Conservation (phyloP, 164 flowering plant species). For the Vitis rupestris region DNA sequence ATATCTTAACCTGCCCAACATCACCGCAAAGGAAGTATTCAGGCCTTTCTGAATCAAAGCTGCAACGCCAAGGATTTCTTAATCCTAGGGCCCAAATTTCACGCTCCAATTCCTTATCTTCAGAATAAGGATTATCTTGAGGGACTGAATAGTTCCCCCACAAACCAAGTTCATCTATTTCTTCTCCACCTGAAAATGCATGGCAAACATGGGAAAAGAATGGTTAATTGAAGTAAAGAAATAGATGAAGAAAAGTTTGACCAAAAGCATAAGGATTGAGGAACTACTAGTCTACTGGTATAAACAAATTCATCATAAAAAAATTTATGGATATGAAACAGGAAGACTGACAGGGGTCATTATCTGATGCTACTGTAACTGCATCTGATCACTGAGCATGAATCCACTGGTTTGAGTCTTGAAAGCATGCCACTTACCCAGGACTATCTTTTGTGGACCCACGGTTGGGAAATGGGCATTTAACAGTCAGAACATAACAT, state of each 20-base stretch:
- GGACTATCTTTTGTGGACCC: too few relatives aligned
- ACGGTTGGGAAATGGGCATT: too few relatives aligned
- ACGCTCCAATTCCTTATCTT: constrained; percentile 40
- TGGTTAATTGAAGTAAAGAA: too few relatives aligned
- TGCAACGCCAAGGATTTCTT: constrained; percentile 67
- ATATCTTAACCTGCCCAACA: constrained; percentile 43
- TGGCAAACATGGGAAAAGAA: neutral
- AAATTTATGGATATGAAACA: too few relatives aligned
- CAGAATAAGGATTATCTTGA: constrained; percentile 44
- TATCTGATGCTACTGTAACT: too few relatives aligned
- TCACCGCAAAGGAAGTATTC: constrained; percentile 58
- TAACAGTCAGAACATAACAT: too few relatives aligned
- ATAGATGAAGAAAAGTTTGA: neutral
- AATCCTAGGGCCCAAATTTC: constrained; percentile 64
- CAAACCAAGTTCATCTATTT: constrained; percentile 23
- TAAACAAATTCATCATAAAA: too few relatives aligned
- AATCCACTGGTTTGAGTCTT: too few relatives aligned
- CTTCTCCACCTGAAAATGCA: constrained; percentile 28
- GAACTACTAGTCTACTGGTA: too few relatives aligned
- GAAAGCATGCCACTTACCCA: too few relatives aligned
- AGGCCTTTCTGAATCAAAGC: constrained; percentile 56
- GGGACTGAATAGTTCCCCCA: constrained; percentile 68
- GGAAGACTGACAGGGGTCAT: too few relatives aligned
- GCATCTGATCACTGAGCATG: too few relatives aligned
- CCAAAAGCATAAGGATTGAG: neutral